These are phyloP conservation scores for Leishmania guyanensis DNA, from an alignment of 208 protist genomes.

Conservation along the genomic window DNA sequence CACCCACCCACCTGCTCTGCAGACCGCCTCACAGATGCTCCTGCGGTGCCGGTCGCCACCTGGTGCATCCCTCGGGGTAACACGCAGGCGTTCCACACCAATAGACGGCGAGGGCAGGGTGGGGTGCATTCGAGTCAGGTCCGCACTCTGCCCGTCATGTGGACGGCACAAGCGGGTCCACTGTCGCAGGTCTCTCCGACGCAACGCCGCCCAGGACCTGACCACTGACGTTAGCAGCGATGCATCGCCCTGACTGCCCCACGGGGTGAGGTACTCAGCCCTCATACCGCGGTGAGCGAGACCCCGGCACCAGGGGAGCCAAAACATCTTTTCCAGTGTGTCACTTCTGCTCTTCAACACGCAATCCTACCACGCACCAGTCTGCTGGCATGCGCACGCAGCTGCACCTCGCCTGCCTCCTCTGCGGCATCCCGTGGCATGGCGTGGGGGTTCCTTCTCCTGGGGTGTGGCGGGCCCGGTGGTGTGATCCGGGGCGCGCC, in stretches of 20 bases:
- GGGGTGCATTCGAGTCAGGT: background rate
- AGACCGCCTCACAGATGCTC: background rate
- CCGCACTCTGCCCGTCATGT: background rate
- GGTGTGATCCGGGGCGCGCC: too few relatives aligned
- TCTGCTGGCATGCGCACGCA: too few relatives aligned
- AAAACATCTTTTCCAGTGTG: too few relatives aligned
- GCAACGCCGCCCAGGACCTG: background rate
- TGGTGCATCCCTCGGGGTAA: background rate
- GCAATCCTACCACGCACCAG: too few relatives aligned
- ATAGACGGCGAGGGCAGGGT: background rate
- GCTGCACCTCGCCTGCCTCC: too few relatives aligned
- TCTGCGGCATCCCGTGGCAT: background rate
- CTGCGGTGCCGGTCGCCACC: background rate
- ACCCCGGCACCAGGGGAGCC: too few relatives aligned
- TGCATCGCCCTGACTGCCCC: background rate
- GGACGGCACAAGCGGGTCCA: too few relatives aligned
- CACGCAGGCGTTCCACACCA: background rate
- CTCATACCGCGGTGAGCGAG: too few relatives aligned
- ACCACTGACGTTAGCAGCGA: background rate
- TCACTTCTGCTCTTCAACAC: too few relatives aligned
- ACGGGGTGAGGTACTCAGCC: too few relatives aligned
- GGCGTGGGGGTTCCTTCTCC: too few relatives aligned
- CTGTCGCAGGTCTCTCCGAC: background rate
- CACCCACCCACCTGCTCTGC: background rate
- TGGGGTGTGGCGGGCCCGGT: background rate